Percentiles rank a stretch among this genome's conserved stretches.
phyloP scores from a whole-genome alignment of 306 rosid genomes.

The Mimosa pudica region DNA sequence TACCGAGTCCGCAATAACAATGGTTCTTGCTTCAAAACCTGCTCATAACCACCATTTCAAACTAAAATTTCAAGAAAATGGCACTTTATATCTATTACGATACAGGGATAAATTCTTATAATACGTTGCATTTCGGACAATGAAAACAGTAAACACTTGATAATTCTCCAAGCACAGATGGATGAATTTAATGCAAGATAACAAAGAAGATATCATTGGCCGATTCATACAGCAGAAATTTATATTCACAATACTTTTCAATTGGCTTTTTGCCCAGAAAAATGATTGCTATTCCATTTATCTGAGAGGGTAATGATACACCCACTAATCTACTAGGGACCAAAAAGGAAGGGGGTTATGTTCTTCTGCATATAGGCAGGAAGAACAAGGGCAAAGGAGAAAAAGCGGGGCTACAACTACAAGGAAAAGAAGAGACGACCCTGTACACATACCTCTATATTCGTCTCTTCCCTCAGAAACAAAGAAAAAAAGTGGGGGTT shows the following conservation, averaged over 20 bases:
- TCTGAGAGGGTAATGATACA: constrained; percentile 67
- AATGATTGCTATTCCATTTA: constrained; percentile 69
- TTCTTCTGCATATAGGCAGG: constrained; percentile 53
- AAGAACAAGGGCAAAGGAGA: constrained; percentile 39
- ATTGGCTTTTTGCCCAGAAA: constrained; percentile 71
- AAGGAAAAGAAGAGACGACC: constrained; percentile 66
- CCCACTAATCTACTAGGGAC: constrained; percentile 67
- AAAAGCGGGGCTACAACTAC: constrained; percentile 29
- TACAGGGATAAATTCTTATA: constrained; percentile 28
- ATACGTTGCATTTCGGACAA: constrained; percentile 44
- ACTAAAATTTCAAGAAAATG: constrained; percentile 11
- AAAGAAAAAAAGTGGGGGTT: constrained; percentile 7
- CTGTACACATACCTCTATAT: constrained; percentile 96
- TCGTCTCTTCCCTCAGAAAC: constrained; percentile 60
- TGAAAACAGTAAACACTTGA: constrained; percentile 41
- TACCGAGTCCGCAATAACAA: background rate
- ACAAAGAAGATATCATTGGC: constrained; percentile 39
- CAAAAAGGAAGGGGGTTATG: constrained; percentile 39
- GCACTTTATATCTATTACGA: constrained; percentile 12
- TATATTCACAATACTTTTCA: constrained; percentile 86
- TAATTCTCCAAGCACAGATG: constrained; percentile 39
- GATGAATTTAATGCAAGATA: constrained; percentile 35
- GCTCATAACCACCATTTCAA: constrained; percentile 5
- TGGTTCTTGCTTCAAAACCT: background rate
- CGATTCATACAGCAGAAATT: constrained; percentile 56